Percentiles rank a stretch among this genome's conserved stretches.
Evolutionary conservation across 1,139 yeast species (phyloP).

Genomic region (Pichia cactophila): DNA sequence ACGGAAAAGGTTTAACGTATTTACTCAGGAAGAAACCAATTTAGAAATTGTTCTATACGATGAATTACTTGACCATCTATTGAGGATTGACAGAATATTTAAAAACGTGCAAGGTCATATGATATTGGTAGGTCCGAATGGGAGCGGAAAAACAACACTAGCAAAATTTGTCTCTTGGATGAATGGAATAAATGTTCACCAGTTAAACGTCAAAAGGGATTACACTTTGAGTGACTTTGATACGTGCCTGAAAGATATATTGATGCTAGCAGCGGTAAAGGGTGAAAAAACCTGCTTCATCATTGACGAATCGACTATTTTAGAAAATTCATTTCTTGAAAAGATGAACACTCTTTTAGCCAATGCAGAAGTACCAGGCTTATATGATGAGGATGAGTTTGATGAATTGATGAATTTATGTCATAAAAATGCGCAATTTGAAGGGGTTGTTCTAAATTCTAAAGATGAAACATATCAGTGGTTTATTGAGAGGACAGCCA

Average conservation of each 20-base stretch:
- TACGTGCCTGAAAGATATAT: slow-evolving; percentile 45
- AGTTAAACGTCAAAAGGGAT: slow-evolving; percentile 48
- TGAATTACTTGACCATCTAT: slow-evolving; percentile 65
- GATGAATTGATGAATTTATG: slow-evolving; percentile 49
- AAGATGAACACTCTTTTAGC: slow-evolving; percentile 89
- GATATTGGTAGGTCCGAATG: slow-evolving; percentile 78
- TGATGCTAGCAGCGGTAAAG: slow-evolving; percentile 41
- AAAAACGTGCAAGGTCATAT: slow-evolving; percentile 86
- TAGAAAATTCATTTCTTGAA: slow-evolving; percentile 77
- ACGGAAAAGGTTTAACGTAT: slow-evolving; percentile 57
- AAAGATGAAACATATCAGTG: slow-evolving; percentile 69
- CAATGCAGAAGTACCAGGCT: slow-evolving; percentile 87
- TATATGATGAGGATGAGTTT: slow-evolving; percentile 73
- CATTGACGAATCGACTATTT: slow-evolving; percentile 72
- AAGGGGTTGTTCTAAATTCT: slow-evolving; percentile 59
- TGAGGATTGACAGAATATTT: slow-evolving; percentile 76
- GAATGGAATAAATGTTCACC: slow-evolving; percentile 62
- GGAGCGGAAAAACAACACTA: slow-evolving; percentile 76
- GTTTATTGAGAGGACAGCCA: slow-evolving; percentile 64
- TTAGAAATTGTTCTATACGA: slow-evolving; percentile 57
- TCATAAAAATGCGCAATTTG: slow-evolving; percentile 48
- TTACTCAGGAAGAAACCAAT: slow-evolving; percentile 71
- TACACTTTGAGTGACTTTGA: slow-evolving; percentile 66
- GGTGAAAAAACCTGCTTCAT: slow-evolving; percentile 67
- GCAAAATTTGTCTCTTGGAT: slow-evolving; percentile 87